A percentile compares a stretch with the other conserved stretches of the same genome.
Conservation (phyloP, 176 grass and related monocot genomes). For the Hsuehochloa calcarea region DNA sequence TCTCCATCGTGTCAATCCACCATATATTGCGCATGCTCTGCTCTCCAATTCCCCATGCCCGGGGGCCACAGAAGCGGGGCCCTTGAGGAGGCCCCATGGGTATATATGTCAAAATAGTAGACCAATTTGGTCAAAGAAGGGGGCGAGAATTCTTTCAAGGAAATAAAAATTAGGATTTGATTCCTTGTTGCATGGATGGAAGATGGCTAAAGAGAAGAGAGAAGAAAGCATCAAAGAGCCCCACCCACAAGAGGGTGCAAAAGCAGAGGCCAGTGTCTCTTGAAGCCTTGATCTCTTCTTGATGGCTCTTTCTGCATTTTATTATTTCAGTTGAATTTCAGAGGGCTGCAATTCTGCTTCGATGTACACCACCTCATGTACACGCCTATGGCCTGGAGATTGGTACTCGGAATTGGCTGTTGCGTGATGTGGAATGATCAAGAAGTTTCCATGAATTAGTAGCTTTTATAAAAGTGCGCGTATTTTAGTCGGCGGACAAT, state of each 20-base stretch:
- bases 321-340: not conserved
- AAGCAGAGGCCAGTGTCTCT: constrained; percentile 36
- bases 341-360: not conserved
- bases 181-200: constrained; percentile 39
- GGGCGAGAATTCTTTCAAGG: not conserved
- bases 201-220: constrained; percentile 5
- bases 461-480: not conserved
- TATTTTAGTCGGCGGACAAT: not conserved
- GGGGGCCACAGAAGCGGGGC: constrained; percentile 8
- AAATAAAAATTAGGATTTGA: not conserved
- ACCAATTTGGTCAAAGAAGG: constrained; percentile 2
- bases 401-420: not conserved
- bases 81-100: constrained; percentile 33
- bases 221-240: constrained; percentile 39
- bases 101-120: constrained; percentile 24
- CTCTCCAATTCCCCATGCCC: constrained; percentile 36
- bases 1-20: constrained; percentile 29
- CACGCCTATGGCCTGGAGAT: not conserved
- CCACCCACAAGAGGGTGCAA: constrained; percentile 22
- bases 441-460: not conserved
- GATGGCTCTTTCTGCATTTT: not conserved
- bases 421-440: constrained; percentile 23
- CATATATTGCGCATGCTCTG: not conserved
- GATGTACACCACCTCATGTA: not conserved
- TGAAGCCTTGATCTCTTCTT: not conserved